phyloP scores from a whole-genome alignment of 805 yeast genomes.

The Metschnikowia lachancei region DNA sequence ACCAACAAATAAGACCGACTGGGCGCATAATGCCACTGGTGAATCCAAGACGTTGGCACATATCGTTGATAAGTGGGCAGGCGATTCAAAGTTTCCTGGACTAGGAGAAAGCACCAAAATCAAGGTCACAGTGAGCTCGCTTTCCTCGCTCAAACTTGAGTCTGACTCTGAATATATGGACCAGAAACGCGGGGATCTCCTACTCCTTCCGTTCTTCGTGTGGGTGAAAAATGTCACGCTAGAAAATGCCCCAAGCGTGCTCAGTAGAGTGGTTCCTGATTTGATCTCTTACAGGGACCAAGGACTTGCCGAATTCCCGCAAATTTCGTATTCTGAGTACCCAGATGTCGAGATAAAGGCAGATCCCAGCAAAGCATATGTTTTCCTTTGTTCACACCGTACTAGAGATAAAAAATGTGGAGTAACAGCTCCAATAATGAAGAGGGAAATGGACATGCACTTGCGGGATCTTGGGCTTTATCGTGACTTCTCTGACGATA shows the following conservation, averaged over 20 bases:
- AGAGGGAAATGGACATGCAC: conserved; percentile 69
- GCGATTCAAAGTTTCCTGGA: conserved; percentile 19
- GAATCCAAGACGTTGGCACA: conserved; percentile 44
- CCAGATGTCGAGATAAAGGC: conserved; percentile 33
- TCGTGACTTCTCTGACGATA: conserved; percentile 73
- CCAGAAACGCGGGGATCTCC: conserved; percentile 53
- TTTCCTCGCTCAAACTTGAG: conserved; percentile 45
- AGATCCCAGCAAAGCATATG: conserved; percentile 39
- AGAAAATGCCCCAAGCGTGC: conserved; percentile 42
- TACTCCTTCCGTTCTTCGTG: conserved; percentile 71
- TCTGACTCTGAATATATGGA: conserved; percentile 41
- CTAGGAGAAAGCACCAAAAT: conserved; percentile 30
- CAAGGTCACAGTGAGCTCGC: conserved; percentile 54
- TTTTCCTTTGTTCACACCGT: conserved; percentile 83
- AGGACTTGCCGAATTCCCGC: conserved; percentile 10
- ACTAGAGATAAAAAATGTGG: conserved; percentile 95
- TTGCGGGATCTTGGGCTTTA: conserved; percentile 68
- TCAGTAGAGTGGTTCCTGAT: conserved; percentile 44
- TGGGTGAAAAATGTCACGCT: conserved; percentile 56
- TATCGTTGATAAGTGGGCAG: conserved; percentile 39
- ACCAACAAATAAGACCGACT: conserved; percentile 81
- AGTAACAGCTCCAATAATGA: conserved; percentile 87
- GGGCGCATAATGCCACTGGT: conserved; percentile 74
- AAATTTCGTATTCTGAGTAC: conserved; percentile 14
- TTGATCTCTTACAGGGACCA: conserved; percentile 29